Conservation (phyloP, 805 yeast genomes). For the Saccharomycopsis sp. region DNA sequence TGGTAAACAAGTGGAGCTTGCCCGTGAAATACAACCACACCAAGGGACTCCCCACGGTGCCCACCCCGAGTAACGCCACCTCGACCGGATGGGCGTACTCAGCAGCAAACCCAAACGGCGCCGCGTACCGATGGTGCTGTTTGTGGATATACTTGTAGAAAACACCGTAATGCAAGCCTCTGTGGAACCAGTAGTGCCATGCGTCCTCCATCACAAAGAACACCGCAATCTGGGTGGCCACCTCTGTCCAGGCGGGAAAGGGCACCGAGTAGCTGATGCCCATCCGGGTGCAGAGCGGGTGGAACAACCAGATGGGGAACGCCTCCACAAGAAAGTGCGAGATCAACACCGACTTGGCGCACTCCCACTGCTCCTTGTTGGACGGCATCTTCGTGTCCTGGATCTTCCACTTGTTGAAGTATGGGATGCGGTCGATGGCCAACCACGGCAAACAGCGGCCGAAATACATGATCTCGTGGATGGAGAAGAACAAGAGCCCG, state of each 20-base stretch:
- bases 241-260: slow-evolving; percentile 47
- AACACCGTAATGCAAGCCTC: slow-evolving; percentile 78
- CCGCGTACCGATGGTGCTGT: slow-evolving; percentile 96
- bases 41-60: slow-evolving; percentile 94
- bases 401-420: slow-evolving; percentile 62
- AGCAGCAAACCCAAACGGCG: slow-evolving; percentile 95
- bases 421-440: slow-evolving; percentile 60
- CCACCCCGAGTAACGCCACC: slow-evolving; percentile 83
- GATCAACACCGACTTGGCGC: slow-evolving; percentile 56
- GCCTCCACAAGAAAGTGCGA: slow-evolving; percentile 74
- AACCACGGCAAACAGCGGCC: slow-evolving; percentile 76
- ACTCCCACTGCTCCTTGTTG: slow-evolving; percentile 66
- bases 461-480: slow-evolving; percentile 68
- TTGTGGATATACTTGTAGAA: slow-evolving; percentile 92
- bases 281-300: slow-evolving; percentile 57
- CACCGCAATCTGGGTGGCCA: slow-evolving; percentile 47
- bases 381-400: slow-evolving; percentile 61
- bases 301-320: slow-evolving; percentile 77
- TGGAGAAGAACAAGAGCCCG: slow-evolving; percentile 52
- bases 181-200: slow-evolving; percentile 96
- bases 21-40: slow-evolving; percentile 69
- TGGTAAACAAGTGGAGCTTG: slow-evolving; percentile 80
- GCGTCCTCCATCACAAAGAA: slow-evolving; percentile 65
- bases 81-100: slow-evolving; percentile 97
- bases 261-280: slow-evolving; percentile 59